Percentiles rank a stretch among this genome's conserved stretches.
Evolutionary conservation across 345 rosid genomes (phyloP).

Genomic region (Brassica napus): Da-Ae NC_063438.1:7790501-7791000

Average conservation of each 20-base stretch:
- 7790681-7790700: neutral
- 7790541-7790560: neutral
- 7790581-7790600: neutral
- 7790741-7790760: neutral
- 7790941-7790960: too few species aligned
- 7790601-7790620: neutral
- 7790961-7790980: too few species aligned
- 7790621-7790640: neutral
- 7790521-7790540: neutral
- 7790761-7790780: too few species aligned
- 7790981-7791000: too few species aligned
- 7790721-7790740: neutral
- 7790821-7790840: too few species aligned
- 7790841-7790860: too few species aligned
- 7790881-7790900: too few species aligned
- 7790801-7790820: too few species aligned
- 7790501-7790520: neutral
- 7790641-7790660: neutral
- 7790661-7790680: neutral
- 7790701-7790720: neutral
- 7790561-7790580: neutral
- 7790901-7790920: too few species aligned
- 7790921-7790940: too few species aligned
- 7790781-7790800: too few species aligned
- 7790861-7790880: too few species aligned